phyloP scores from a whole-genome alignment of 257 asterid species.

The Cinchona pubescens region DNA sequence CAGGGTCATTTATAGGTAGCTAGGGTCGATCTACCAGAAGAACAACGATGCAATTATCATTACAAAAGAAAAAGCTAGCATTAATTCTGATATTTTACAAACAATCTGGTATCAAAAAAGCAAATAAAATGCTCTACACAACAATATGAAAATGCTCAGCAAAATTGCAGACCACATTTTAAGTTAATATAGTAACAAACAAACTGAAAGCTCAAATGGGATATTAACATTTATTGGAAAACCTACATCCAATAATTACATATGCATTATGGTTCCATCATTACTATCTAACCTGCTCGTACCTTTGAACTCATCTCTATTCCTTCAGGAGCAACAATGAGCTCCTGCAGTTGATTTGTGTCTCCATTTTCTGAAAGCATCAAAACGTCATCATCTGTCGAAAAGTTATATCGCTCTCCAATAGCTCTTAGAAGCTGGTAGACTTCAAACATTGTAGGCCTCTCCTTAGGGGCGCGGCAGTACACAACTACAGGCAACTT shows the following conservation, averaged over 20 bases:
- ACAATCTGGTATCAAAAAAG: neutral
- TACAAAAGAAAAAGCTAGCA: conserved; percentile 2
- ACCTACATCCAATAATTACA: conserved; percentile 24
- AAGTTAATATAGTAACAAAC: neutral
- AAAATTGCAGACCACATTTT: neutral
- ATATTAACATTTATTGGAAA: conserved; percentile 14
- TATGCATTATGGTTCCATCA: conserved; percentile 16
- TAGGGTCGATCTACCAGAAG: neutral
- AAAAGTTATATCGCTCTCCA: conserved; percentile 59
- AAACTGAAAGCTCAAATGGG: conserved; percentile 4
- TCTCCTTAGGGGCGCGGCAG: conserved; percentile 60
- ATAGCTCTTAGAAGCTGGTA: conserved; percentile 74
- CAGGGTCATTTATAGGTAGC: neutral
- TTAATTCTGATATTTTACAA: neutral
- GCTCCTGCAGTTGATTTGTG: conserved; percentile 50
- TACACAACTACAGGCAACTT: conserved; percentile 79
- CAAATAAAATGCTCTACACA: neutral
- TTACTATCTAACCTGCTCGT: conserved; percentile 11
- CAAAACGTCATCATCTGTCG: conserved; percentile 60
- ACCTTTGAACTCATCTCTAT: conserved; percentile 23
- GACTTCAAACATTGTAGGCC: conserved; percentile 89
- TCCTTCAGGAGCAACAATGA: conserved; percentile 74
- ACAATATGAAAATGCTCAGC: neutral
- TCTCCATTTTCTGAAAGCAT: conserved; percentile 47
- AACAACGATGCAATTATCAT: neutral